Evolutionary conservation across 2,329 filamentous ascomycete species (phyloP), one percentile per base, ranked within the genome.

Genomic region (Epichloe baconii): DNA sequence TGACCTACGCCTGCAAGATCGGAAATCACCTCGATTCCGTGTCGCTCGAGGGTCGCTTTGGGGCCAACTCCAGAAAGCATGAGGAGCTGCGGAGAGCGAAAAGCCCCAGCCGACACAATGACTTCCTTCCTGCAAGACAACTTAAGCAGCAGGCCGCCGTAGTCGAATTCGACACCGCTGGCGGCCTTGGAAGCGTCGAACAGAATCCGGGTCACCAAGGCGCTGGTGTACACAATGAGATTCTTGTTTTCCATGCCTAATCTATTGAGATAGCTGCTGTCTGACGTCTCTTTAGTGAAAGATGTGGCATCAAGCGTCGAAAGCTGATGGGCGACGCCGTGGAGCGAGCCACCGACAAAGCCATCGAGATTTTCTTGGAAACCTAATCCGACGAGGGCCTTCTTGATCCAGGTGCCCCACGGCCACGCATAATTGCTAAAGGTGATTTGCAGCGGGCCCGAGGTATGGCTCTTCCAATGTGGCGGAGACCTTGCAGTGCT

Each of bases 21-120:
- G 7, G 73, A 61, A 35, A 71, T 61, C 21, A 65, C 55, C 0
- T 59, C 55, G 26, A 75, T 65, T 11, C 63, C 63, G 5, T 69
- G 67, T 15, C 57, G 58, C 6, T 59, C 51, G 35, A 74, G 57
- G 3, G 73, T 53, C 1, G 58, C 52, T 1, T 57, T 54, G 45
- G 70, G 65, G 3, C 80, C 81, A 42, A 85, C 71, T 0, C 80
- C 80, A 0, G 78, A 82, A 1, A 82, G 66, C 55, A 84, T 79
- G 21, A 77, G 71, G 17, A 79, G 66, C 62, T 75, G 78, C 5
- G 73, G 81, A 12, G 75, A 79, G 58, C 75, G 73, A 44, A 77
- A 66, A 36, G 70, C 74, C 0, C 81, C 82, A 1, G 78, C 78
- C 4, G 74, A 74, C 2, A 85, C 62, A 40, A 85, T 72, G n/a